Conservation (phyloP, 164 flowering plant genomes). For the Hamamelis virginiana region DNA sequence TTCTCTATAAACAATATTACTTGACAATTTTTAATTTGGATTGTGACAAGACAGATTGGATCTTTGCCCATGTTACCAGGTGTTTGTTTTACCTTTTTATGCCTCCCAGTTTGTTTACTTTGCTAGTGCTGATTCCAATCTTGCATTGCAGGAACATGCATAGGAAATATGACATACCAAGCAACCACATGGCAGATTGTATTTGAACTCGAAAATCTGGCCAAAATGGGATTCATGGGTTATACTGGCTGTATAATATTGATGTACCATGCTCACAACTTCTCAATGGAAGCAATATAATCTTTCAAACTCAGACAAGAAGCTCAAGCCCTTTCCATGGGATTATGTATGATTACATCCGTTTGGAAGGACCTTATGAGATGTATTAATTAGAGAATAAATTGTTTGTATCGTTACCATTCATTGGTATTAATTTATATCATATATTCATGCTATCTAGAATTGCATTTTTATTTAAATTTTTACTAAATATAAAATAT, state of each 20-base stretch:
- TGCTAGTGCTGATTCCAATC: not conserved
- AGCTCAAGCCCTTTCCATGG: conserved; percentile 14
- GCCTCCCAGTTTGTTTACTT: not conserved
- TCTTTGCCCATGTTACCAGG: conserved; percentile 59
- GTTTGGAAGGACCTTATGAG: conserved; percentile 28
- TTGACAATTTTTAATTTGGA: conserved; percentile 40
- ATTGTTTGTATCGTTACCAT: too few relatives aligned
- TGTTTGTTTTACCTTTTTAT: not conserved
- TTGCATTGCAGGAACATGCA: conserved; percentile 32
- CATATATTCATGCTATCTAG: too few relatives aligned
- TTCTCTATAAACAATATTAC: not conserved
- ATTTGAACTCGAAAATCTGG: conserved; percentile 22
- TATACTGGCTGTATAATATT: conserved; percentile 37
- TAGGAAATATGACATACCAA: conserved; percentile 15
- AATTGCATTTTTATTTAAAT: too few relatives aligned
- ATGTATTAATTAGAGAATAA: too few relatives aligned
- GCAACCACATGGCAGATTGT: conserved; percentile 45
- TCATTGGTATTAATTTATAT: too few relatives aligned
- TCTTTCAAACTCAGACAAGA: conserved; percentile 32
- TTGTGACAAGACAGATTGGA: conserved; percentile 53
- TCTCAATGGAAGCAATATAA: conserved; percentile 26
- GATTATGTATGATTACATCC: conserved; percentile 37
- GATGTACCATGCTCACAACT: conserved; percentile 24
- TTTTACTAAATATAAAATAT: too few relatives aligned
- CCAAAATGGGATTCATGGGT: conserved; percentile 39